Evolutionary conservation across 192 early-diverging fungal species (phyloP).

Genomic region (Umbelopsis ramanniana): DNA sequence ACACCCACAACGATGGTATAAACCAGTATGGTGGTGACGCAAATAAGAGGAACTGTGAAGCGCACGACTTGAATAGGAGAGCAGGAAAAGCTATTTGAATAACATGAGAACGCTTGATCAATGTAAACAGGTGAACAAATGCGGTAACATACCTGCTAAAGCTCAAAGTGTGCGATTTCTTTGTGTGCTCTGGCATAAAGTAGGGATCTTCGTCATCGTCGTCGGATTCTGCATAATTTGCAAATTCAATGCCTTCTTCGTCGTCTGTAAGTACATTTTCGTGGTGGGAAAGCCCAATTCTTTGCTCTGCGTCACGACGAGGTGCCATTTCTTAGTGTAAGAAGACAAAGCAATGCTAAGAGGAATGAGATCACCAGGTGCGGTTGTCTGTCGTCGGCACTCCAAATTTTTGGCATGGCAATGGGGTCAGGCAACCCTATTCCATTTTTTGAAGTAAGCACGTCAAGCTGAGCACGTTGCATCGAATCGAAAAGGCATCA

Average conservation of each 20-base stretch:
- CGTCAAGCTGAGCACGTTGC: too few relatives aligned
- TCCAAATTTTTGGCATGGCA: too few relatives aligned
- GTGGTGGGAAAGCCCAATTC: conserved; percentile 8
- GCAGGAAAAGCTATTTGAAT: conserved; percentile 32
- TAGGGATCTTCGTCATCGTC: conserved; percentile 49
- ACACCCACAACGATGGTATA: conserved; percentile 42
- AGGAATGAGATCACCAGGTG: background rate
- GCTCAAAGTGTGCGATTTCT: conserved; percentile 41
- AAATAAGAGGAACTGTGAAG: conserved; percentile 37
- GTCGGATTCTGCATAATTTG: conserved; percentile 46
- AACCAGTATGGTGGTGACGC: conserved; percentile 35
- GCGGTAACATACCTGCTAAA: conserved; percentile 24
- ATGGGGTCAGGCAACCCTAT: too few relatives aligned
- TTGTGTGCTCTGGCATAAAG: conserved; percentile 43
- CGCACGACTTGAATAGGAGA: conserved; percentile 41
- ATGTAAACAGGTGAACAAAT: too few relatives aligned
- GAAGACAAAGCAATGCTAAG: background rate
- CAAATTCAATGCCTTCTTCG: conserved; percentile 45
- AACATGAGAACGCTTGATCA: background rate
- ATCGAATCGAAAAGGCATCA: too few relatives aligned
- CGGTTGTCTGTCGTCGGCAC: background rate
- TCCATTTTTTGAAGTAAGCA: too few relatives aligned
- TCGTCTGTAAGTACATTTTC: conserved; percentile 33
- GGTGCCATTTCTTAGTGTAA: background rate
- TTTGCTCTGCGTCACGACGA: conserved; percentile 4